Conservation (phyloP, 139 green algal species). For the Gonium pectorale region DNA sequence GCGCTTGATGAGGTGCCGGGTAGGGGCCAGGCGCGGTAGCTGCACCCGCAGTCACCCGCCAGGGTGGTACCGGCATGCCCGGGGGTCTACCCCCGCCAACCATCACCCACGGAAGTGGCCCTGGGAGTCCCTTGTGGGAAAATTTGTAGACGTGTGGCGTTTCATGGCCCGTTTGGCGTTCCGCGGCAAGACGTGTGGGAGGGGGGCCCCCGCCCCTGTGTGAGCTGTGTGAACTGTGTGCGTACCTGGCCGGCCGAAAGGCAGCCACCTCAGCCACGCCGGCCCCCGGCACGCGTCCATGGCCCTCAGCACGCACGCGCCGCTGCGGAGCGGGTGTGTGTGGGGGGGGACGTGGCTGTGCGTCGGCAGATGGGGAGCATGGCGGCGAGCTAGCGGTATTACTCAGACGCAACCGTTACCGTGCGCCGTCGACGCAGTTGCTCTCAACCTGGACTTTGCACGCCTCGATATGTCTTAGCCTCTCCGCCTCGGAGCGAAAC, state of each 20-base stretch:
- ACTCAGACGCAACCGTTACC: not conserved
- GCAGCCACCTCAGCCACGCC: constrained; percentile 9
- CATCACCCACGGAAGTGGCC: too few relatives aligned
- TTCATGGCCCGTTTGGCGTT: too few relatives aligned
- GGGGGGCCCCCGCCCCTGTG: too few relatives aligned
- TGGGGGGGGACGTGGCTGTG: not conserved
- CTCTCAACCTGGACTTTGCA: not conserved
- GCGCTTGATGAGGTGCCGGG: not conserved
- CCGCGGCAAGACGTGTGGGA: too few relatives aligned
- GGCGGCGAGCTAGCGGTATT: not conserved
- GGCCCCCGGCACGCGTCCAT: constrained; percentile 40
- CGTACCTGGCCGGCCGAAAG: constrained; percentile 1
- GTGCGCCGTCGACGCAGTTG: constrained; percentile 7
- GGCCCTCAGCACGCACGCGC: constrained; percentile 23
- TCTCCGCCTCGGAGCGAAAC: constrained; percentile 13
- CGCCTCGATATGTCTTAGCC: not conserved
- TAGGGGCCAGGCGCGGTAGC: not conserved
- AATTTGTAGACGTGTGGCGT: too few relatives aligned
- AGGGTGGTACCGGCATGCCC: too few relatives aligned
- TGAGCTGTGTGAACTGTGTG: not conserved
- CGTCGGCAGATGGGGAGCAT: not conserved
- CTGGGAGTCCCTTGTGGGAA: not conserved
- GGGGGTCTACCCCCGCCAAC: too few relatives aligned
- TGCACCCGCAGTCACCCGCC: too few relatives aligned
- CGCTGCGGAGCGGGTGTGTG: not conserved